Conservation (phyloP, 2,329 filamentous ascomycete genomes). For the Cladosporium sp. region DNA sequence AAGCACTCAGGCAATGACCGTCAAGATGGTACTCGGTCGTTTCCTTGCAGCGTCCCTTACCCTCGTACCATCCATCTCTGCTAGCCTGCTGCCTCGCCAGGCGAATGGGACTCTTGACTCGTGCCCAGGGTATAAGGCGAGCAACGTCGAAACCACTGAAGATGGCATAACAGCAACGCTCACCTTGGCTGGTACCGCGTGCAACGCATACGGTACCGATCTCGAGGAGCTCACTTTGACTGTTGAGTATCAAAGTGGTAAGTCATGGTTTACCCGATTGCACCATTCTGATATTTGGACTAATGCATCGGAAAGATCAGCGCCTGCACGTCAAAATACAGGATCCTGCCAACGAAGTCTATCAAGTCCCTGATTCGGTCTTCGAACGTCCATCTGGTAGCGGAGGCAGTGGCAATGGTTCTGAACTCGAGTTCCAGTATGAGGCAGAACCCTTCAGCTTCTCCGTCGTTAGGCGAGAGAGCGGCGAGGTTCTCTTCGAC, state of each 20-base stretch:
- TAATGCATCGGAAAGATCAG: slow-evolving; percentile 20
- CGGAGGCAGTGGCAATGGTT: slow-evolving; percentile 24
- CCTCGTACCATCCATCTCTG: neutral
- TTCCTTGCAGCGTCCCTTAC: neutral
- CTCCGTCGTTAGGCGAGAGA: slow-evolving; percentile 55
- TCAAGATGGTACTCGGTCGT: neutral
- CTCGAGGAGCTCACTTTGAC: slow-evolving; percentile 52
- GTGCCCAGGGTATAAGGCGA: slow-evolving; percentile 67
- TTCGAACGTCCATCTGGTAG: slow-evolving; percentile 55
- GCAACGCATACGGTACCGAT: slow-evolving; percentile 58
- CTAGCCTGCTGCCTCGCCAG: slow-evolving; percentile 1
- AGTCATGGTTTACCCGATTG: slow-evolving; percentile 14
- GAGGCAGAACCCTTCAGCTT: slow-evolving; percentile 63
- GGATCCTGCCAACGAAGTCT: slow-evolving; percentile 65
- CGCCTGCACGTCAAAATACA: slow-evolving; percentile 73
- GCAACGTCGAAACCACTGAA: slow-evolving; percentile 51
- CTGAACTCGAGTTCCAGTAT: slow-evolving; percentile 53
- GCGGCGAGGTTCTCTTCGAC: slow-evolving; percentile 62
- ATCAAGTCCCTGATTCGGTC: slow-evolving; percentile 68
- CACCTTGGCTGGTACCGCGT: slow-evolving; percentile 61
- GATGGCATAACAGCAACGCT: slow-evolving; percentile 65
- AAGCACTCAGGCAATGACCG: neutral
- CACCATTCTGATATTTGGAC: neutral
- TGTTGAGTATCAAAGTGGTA: slow-evolving; percentile 60
- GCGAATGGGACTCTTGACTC: slow-evolving; percentile 11